phyloP scores from a whole-genome alignment of 2,329 filamentous ascomycete genomes.

The Nigrospora sphaerica region DNA sequence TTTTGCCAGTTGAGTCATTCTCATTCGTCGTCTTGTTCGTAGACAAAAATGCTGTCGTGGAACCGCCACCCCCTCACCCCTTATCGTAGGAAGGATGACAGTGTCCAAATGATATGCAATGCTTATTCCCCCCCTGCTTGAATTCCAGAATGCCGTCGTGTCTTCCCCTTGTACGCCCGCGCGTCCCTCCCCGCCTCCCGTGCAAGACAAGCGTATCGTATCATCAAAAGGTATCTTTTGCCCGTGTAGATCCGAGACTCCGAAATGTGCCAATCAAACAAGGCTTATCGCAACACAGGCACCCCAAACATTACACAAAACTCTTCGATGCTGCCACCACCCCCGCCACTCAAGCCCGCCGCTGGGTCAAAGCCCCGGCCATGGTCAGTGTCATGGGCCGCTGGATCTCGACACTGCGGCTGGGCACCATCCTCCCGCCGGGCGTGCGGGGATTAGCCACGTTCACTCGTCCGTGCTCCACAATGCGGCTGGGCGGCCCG shows the following conservation, averaged over 20 bases:
- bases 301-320: neutral
- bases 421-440: slow-evolving; percentile 43
- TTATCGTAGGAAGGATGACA: too few species aligned
- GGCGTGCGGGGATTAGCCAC: slow-evolving; percentile 50
- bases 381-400: slow-evolving; percentile 27
- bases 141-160: too few species aligned
- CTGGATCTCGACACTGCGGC: slow-evolving; percentile 49
- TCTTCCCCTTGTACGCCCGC: too few species aligned
- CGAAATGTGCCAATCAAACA: neutral
- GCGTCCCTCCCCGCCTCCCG: neutral
- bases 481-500: slow-evolving; percentile 30
- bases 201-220: neutral
- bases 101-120: too few species aligned
- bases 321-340: neutral
- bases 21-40: too few species aligned
- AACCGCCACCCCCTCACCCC: too few species aligned
- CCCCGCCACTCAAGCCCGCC: slow-evolving; percentile 14
- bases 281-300: neutral
- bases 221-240: neutral
- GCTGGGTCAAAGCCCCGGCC: slow-evolving; percentile 15
- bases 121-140: too few species aligned
- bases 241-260: neutral
- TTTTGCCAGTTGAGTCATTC: too few species aligned
- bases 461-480: slow-evolving; percentile 48
- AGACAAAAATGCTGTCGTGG: too few species aligned